Percentiles rank a stretch among this genome's conserved stretches.
These are phyloP conservation scores for Ceratocystis eucalypticola DNA, from an alignment of 2,329 filamentous ascomycete genomes.

Conservation along the genomic window DNA sequence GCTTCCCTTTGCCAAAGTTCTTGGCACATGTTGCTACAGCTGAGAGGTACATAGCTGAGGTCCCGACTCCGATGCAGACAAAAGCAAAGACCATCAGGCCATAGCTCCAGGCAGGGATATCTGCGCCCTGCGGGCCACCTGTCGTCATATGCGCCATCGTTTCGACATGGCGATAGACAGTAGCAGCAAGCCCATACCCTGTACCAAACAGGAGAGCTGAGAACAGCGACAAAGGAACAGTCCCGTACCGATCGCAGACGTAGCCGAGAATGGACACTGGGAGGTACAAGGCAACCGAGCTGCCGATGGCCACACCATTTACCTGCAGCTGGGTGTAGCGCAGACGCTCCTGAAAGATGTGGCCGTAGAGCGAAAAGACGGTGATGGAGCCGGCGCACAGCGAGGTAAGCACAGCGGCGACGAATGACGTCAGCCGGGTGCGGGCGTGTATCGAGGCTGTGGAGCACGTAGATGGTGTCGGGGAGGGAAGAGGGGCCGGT, in stretches of 20 bases:
- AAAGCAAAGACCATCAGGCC: slow-evolving; percentile 77
- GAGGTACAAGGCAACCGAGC: slow-evolving; percentile 79
- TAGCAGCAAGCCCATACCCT: slow-evolving; percentile 74
- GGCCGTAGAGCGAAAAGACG: slow-evolving; percentile 87
- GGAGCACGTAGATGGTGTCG: slow-evolving; percentile 7
- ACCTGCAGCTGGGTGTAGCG: slow-evolving; percentile 86
- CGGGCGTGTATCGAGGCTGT: not conserved
- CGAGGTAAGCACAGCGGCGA: slow-evolving; percentile 40
- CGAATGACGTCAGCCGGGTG: slow-evolving; percentile 31
- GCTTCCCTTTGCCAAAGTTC: slow-evolving; percentile 84
- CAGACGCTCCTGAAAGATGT: slow-evolving; percentile 72
- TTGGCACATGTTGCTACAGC: slow-evolving; percentile 94
- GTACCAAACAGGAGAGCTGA: slow-evolving; percentile 61
- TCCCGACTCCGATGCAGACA: slow-evolving; percentile 66
- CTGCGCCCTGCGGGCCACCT: slow-evolving; percentile 28
- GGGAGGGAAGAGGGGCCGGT: slow-evolving; percentile 2
- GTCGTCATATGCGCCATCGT: slow-evolving; percentile 9
- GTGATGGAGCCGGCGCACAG: slow-evolving; percentile 85
- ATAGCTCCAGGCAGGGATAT: slow-evolving; percentile 49
- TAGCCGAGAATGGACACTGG: slow-evolving; percentile 85
- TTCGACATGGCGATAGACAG: slow-evolving; percentile 48
- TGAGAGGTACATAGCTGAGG: slow-evolving; percentile 76
- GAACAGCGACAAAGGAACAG: slow-evolving; percentile 59
- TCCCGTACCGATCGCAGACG: slow-evolving; percentile 77
- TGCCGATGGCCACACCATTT: slow-evolving; percentile 76